Conservation (phyloP, 306 rosid species). For the Quercus suber region DNA sequence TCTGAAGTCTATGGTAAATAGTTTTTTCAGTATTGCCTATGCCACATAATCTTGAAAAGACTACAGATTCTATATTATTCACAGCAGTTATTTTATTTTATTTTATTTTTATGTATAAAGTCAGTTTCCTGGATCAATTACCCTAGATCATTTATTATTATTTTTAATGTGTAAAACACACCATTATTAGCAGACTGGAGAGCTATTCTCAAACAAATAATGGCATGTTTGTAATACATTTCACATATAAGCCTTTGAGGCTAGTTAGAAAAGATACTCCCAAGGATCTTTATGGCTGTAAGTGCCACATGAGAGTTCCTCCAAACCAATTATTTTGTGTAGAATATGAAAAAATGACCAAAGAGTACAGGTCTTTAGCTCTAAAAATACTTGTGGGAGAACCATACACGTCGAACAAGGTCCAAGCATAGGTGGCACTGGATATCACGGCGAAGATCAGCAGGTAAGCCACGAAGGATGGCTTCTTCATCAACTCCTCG, state of each 20-base stretch:
- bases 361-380: slow-evolving; percentile 2
- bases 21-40: not conserved
- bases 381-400: slow-evolving; percentile 21
- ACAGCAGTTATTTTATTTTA: too few relatives aligned
- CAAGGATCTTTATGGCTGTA: not conserved
- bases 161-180: too few relatives aligned
- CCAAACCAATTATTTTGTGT: not conserved
- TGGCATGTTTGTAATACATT: not conserved
- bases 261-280: not conserved
- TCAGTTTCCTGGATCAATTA: not conserved
- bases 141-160: not conserved
- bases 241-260: slow-evolving; percentile 4
- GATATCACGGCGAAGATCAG: slow-evolving; percentile 97
- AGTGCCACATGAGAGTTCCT: not conserved
- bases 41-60: not conserved
- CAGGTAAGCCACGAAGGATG: slow-evolving; percentile 76
- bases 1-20: not conserved
- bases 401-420: slow-evolving; percentile 89
- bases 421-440: slow-evolving; percentile 90
- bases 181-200: not conserved
- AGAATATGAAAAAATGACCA: slow-evolving; percentile 1
- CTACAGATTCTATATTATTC: not conserved
- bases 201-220: not conserved
- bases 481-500: slow-evolving; percentile 95
- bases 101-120: not conserved